These are phyloP conservation scores for Cicer bijugum DNA, from an alignment of 306 rosid genomes.

Conservation along the genomic window DNA sequence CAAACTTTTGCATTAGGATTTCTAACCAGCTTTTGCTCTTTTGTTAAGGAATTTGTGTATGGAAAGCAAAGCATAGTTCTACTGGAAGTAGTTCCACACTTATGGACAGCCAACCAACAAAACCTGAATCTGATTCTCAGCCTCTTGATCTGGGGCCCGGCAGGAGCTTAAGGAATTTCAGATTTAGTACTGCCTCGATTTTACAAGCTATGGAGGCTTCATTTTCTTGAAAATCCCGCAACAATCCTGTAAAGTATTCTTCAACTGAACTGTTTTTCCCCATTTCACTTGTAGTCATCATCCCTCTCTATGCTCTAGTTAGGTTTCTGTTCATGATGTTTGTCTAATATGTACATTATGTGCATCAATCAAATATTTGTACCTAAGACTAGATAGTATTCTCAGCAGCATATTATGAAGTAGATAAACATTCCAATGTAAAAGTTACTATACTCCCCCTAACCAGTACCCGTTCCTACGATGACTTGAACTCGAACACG, in stretches of 20 bases:
- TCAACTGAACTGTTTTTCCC: slow-evolving; percentile 39
- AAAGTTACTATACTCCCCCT: background rate
- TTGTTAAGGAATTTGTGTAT: slow-evolving; percentile 67
- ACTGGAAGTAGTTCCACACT: slow-evolving; percentile 59
- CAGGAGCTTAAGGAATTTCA: slow-evolving; percentile 78
- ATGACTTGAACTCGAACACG: background rate
- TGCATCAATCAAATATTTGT: slow-evolving; percentile 50
- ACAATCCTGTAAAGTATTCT: slow-evolving; percentile 51
- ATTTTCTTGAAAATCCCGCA: slow-evolving; percentile 54
- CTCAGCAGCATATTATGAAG: slow-evolving; percentile 27
- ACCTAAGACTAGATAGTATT: slow-evolving; percentile 31
- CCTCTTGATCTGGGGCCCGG: slow-evolving; percentile 59
- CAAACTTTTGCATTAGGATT: slow-evolving; percentile 7
- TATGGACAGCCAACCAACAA: slow-evolving; percentile 61
- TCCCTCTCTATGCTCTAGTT: slow-evolving; percentile 38
- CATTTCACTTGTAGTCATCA: slow-evolving; percentile 38
- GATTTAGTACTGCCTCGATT: slow-evolving; percentile 63
- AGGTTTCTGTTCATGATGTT: slow-evolving; percentile 41
- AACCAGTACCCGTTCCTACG: background rate
- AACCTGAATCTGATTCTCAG: slow-evolving; percentile 61
- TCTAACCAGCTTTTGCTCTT: slow-evolving; percentile 42
- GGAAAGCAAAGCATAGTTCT: slow-evolving; percentile 79
- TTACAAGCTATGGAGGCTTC: slow-evolving; percentile 77
- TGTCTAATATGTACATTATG: slow-evolving; percentile 58
- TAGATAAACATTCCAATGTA: slow-evolving; percentile 33